Evolutionary conservation across 2,329 filamentous ascomycete genomes (phyloP).

Genomic region (Neofusicoccum cordaticola): DNA sequence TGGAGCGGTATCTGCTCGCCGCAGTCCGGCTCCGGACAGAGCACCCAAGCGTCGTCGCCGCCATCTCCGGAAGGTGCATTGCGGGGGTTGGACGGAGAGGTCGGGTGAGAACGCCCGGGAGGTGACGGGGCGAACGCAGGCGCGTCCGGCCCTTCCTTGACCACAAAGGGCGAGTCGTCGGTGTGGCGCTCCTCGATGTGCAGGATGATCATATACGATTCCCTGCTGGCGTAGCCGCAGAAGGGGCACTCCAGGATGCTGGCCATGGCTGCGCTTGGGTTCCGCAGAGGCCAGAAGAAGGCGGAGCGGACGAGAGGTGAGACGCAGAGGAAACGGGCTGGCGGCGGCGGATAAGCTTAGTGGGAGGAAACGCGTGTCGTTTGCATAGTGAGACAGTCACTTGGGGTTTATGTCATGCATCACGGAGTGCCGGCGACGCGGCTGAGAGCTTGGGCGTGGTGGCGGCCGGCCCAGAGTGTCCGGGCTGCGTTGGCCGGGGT

Average conservation of each 20-base stretch:
- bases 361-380: background rate
- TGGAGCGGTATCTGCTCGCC: conserved; percentile 41
- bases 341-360: background rate
- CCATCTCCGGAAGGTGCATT: background rate
- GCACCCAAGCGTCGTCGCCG: conserved; percentile 26
- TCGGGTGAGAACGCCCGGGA: background rate
- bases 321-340: background rate
- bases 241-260: conserved; percentile 10
- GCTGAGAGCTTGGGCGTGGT: background rate
- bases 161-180: conserved; percentile 36
- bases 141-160: conserved; percentile 23
- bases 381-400: background rate
- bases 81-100: background rate
- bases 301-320: background rate
- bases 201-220: conserved; percentile 33
- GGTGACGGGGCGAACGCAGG: conserved; percentile 25
- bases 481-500: background rate
- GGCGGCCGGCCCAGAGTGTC: background rate
- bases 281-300: background rate
- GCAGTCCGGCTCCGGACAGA: conserved; percentile 44
- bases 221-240: background rate
- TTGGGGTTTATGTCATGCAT: background rate
- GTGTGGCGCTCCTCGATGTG: conserved; percentile 42
- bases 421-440: background rate
- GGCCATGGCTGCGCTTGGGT: conserved; percentile 6